Conservation (phyloP, 2,329 filamentous ascomycete species). For the Penicillium sp. region DNA sequence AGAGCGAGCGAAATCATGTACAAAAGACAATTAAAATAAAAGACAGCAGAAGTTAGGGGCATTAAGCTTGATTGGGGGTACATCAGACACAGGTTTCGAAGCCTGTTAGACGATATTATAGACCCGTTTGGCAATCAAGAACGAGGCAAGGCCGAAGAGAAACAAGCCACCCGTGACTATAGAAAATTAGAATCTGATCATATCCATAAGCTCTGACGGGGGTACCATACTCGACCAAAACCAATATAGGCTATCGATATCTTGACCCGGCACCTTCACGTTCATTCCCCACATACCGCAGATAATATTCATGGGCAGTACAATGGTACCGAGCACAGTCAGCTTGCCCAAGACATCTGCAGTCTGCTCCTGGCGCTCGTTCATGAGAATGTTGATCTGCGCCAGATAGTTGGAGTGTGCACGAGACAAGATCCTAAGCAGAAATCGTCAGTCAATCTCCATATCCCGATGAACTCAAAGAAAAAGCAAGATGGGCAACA, state of each 20-base stretch:
- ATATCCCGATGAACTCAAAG: neutral
- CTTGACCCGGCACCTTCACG: constrained; percentile 90
- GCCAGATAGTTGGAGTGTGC: constrained; percentile 98
- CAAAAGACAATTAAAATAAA: neutral
- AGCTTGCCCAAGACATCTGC: constrained; percentile 92
- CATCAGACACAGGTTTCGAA: neutral
- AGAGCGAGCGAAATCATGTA: neutral
- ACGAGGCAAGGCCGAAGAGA: constrained; percentile 76
- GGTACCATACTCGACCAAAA: constrained; percentile 58
- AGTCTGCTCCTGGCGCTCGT: constrained; percentile 93
- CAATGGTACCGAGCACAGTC: constrained; percentile 93
- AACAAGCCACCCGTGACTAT: constrained; percentile 69
- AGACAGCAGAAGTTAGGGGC: constrained; percentile 4
- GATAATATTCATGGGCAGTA: constrained; percentile 98
- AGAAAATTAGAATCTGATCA: constrained; percentile 4
- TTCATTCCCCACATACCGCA: constrained; percentile 99
- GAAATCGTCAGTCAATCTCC: constrained; percentile 14
- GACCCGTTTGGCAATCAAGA: constrained; percentile 76
- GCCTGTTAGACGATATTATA: constrained; percentile 68
- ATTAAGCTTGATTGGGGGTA: constrained; percentile 3
- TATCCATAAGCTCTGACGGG: neutral
- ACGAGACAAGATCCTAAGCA: constrained; percentile 72
- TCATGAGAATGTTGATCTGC: constrained; percentile 98
- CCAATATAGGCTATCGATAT: constrained; percentile 74
- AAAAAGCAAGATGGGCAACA: constrained; percentile 32